Conservation (phyloP, 1,284 basidiomycete species). For the Macrocybe sp. region DNA sequence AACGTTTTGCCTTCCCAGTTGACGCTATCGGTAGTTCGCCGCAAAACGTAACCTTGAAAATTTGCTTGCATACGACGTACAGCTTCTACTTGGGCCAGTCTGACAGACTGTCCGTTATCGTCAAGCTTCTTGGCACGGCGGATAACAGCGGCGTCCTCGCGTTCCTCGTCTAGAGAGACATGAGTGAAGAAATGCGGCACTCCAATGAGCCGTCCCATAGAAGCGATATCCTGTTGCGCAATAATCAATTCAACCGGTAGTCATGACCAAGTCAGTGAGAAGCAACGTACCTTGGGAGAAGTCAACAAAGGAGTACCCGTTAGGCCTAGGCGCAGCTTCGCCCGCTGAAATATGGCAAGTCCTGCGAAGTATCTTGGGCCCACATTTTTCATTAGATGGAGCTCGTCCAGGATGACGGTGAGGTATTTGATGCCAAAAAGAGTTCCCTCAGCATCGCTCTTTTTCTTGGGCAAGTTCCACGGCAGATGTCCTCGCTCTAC, state of each 20-base stretch:
- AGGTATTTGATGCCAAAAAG: slow-evolving; percentile 21
- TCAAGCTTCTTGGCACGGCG: slow-evolving; percentile 17
- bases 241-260: neutral
- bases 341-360: slow-evolving; percentile 15
- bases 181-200: slow-evolving; percentile 21
- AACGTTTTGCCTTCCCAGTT: slow-evolving; percentile 13
- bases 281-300: slow-evolving; percentile 19
- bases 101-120: slow-evolving; percentile 8
- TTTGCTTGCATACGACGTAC: slow-evolving; percentile 15
- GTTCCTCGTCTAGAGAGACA: slow-evolving; percentile 15
- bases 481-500: slow-evolving; percentile 6
- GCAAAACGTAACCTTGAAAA: slow-evolving; percentile 17
- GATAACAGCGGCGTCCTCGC: slow-evolving; percentile 13
- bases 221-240: slow-evolving; percentile 20
- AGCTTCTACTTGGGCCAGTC: slow-evolving; percentile 7
- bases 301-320: slow-evolving; percentile 32
- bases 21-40: slow-evolving; percentile 15
- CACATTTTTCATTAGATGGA: slow-evolving; percentile 22
- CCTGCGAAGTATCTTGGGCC: slow-evolving; percentile 17
- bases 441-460: slow-evolving; percentile 4
- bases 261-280: neutral
- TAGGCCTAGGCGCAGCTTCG: slow-evolving; percentile 16
- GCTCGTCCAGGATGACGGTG: slow-evolving; percentile 22
- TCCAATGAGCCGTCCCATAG: slow-evolving; percentile 22
- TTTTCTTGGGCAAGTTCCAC: slow-evolving; percentile 12